A percentile compares a stretch with the other conserved stretches of the same genome.
phyloP scores from a whole-genome alignment of 129 eudicot species.

The Ambrosia artemisiifolia region DNA sequence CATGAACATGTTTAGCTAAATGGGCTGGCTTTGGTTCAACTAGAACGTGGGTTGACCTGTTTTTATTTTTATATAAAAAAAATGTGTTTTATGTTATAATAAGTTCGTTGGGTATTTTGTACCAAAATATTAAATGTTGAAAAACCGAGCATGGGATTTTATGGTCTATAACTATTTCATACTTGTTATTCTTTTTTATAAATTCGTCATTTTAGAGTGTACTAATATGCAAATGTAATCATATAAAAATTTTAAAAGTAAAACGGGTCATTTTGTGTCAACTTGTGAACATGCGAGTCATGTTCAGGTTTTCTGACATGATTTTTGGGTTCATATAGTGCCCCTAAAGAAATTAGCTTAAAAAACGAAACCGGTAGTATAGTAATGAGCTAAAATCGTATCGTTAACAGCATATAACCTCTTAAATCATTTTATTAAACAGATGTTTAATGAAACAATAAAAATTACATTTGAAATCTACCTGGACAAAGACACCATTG shows the following conservation, averaged over 20 bases:
- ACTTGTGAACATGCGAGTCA: not conserved
- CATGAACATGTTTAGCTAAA: not conserved
- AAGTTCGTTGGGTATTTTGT: no score
- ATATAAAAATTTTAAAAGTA: no score
- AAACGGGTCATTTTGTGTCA: no score
- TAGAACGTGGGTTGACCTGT: no score
- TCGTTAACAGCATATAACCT: not conserved
- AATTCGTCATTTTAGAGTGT: no score
- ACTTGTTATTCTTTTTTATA: no score
- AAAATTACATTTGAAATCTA: slow-evolving; percentile 14
- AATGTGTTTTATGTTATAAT: no score
- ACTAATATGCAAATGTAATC: no score
- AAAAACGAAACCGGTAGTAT: no score
- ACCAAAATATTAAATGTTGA: not conserved
- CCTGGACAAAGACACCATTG: slow-evolving; percentile 91
- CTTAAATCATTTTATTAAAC: not conserved
- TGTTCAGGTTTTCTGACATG: not conserved
- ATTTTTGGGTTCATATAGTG: not conserved
- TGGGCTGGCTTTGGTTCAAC: not conserved
- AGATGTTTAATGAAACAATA: not conserved
- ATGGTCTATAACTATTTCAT: not conserved
- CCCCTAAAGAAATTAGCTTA: not conserved
- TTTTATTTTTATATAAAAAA: no score
- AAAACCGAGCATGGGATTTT: not conserved
- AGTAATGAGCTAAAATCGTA: not conserved